A percentile compares a stretch with the other conserved stretches of the same genome.
phyloP scores from a whole-genome alignment of 2,329 filamentous ascomycete genomes.

The Colletotrichum tropicale region DNA sequence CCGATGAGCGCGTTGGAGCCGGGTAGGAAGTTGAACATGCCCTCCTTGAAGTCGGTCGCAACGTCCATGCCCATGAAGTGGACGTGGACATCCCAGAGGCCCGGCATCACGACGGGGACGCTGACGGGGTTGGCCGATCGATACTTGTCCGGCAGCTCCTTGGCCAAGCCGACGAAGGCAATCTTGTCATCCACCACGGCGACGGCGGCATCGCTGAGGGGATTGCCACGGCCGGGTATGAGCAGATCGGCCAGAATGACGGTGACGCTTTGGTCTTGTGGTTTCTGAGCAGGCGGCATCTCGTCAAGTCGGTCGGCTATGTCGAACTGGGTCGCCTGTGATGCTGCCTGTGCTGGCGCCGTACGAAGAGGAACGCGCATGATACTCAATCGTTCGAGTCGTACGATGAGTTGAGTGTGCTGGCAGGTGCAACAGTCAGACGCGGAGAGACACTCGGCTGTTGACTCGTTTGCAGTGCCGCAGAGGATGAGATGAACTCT shows the following conservation, averaged over 20 bases:
- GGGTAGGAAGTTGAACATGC: slow-evolving; percentile 21
- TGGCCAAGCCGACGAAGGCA: slow-evolving; percentile 38
- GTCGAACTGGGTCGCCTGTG: neutral
- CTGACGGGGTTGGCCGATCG: slow-evolving; percentile 27
- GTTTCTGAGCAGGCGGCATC: neutral
- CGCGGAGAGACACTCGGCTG: neutral
- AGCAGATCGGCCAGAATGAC: slow-evolving; percentile 38
- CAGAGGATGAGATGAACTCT: neutral
- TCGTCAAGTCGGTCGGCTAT: neutral
- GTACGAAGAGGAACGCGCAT: neutral
- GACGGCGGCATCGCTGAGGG: slow-evolving; percentile 41
- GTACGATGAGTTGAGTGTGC: neutral
- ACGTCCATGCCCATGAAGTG: slow-evolving; percentile 46
- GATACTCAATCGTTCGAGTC: neutral
- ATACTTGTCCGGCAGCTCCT: slow-evolving; percentile 35
- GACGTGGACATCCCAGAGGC: slow-evolving; percentile 58
- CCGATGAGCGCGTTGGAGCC: slow-evolving; percentile 36
- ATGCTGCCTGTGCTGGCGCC: neutral
- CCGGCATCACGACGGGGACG: slow-evolving; percentile 52
- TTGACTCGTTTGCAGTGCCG: neutral
- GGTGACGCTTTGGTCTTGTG: neutral
- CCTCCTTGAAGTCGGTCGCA: slow-evolving; percentile 18
- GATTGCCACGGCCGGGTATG: slow-evolving; percentile 51
- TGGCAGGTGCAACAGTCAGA: neutral
- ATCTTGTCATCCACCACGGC: slow-evolving; percentile 43